Base-by-base conservation (phyloP, 345 rosid species). In the Lumnitzera racemosa region DNA sequence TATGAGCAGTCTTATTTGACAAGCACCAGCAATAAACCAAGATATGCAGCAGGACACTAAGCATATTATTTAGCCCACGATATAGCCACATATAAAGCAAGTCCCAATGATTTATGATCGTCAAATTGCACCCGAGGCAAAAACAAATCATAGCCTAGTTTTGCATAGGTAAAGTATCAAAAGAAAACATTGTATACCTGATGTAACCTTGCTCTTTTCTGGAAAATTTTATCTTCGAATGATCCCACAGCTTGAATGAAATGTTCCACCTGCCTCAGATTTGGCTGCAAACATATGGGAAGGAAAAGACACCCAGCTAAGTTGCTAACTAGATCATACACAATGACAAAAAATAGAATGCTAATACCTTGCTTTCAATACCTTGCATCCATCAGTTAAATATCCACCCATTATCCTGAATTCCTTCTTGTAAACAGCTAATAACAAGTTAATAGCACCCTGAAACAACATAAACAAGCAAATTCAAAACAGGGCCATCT, bases 391-490 rank as follows among this genome's bases (percentile, higher is more conserved):
- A 67, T 83, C 67, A 11, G 91, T 86, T 83, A 90, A 78, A 76
- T 84, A 94, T 59, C 81, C 87, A 43, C 79, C 85, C 70, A 78
- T 43, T 27, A 75, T 64, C 55, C 76, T 77, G 62, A 94, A 71
- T 73, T 88, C 90, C 76, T 86, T 88, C 86, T 84, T 88, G 77
- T 94, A 94, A 31, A 88, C 91, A 46, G 89, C 79, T 74, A 88
- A 69, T 67, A 94, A 66, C 80, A 94, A 76, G 74, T 90, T 84
- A 67, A 94, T 86, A 57, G 99, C 99, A 76, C 97, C 99, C 97
- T 94, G 75, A 51, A 65, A 41, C 61, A 23, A 16, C 51, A 15
- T 17, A 57, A 59, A 56, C 60, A 24, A 43, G 57, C 55, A 56
- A 17, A 24, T 24, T 47, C 43, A 17, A 9, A 63, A 11, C 24